phyloP scores from a whole-genome alignment of 805 yeast genomes.

The Yarrowia phangngaensis region DNA sequence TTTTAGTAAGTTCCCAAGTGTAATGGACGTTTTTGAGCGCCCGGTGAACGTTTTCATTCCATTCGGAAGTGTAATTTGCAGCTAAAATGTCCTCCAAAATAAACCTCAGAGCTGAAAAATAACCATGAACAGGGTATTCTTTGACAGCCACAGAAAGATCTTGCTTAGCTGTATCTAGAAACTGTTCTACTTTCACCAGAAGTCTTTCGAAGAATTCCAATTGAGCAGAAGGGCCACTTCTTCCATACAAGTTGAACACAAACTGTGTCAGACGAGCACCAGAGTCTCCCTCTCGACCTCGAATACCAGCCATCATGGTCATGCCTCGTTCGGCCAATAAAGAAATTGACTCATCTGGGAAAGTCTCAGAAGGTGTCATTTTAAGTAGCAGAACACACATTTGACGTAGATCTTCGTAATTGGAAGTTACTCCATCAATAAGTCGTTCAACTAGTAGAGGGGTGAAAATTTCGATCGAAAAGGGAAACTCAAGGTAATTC shows the following conservation, averaged over 20 bases:
- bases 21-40: conserved; percentile 30
- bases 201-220: conserved; percentile 38
- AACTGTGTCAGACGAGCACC: conserved; percentile 67
- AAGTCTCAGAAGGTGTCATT: conserved; percentile 42
- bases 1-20: conserved; percentile 48
- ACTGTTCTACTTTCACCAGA: conserved; percentile 39
- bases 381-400: conserved; percentile 47
- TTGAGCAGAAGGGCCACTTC: conserved; percentile 29
- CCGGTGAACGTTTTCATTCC: conserved; percentile 32
- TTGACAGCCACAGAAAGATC: conserved; percentile 47
- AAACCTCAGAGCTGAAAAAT: conserved; percentile 55
- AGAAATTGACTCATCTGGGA: conserved; percentile 32
- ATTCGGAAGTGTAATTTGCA: conserved; percentile 29
- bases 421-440: conserved; percentile 60
- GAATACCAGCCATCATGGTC: conserved; percentile 39
- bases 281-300: conserved; percentile 68
- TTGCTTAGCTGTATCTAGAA: conserved; percentile 39
- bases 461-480: conserved; percentile 45
- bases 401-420: conserved; percentile 73
- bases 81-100: conserved; percentile 41
- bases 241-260: conserved; percentile 43
- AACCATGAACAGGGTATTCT: conserved; percentile 62
- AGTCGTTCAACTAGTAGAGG: conserved; percentile 47
- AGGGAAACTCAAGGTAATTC: conserved; percentile 50
- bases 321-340: conserved; percentile 30